Base-by-base conservation (phyloP, 2,329 filamentous ascomycete species). In the Nigrograna mackinnonii region DNA sequence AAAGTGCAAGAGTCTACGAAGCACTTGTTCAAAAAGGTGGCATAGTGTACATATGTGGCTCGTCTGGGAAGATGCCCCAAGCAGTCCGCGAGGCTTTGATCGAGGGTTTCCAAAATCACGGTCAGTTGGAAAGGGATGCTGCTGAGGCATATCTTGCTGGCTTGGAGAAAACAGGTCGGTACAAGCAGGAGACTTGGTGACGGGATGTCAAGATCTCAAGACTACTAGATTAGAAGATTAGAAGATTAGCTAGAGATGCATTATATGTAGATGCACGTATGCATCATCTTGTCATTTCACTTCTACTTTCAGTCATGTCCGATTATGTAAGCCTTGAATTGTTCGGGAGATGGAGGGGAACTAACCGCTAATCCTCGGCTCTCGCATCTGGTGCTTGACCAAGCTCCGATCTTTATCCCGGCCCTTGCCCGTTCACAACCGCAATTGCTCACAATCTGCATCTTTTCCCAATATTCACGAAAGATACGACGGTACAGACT, bases 101-200 rank as follows among this genome's bases (percentile, higher is more conserved):
- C n/a, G 82, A 86, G 57, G 73, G 77, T 3, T 78, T 88, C 43
- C 67, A 68, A 34, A 58, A 61, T n/a, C 64, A 70, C 32, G 72
- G 70, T 1, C 44, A 41, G 3, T 56, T 73, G 58, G 54, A 65
- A 24, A 59, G 74, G 35, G 69, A 76, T 19, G 72, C 73, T 7
- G 83, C 83, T 1, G 82, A 85, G 55, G 68, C 59, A 18, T 79
- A 79, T 58, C 50, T 87, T 9, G 68, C 71, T 18, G 58, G 50
- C 4, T 77, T 87, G 77, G 84, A 87, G 67, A 85, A 79, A 60
- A 69, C 62, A 17, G 83, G 82, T 9, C 68, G 80, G 43, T 87
- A 84, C 63, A 81, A 80, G 55, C 84, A 87, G 59, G 85, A 88
- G 68, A 88, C 85, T 5, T 88, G 85, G 85, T 87, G 41, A 24